Percentiles rank a stretch among this genome's conserved stretches.
phyloP scores from a whole-genome alignment of 768 basidiomycete species.

The Russula earlei region DNA sequence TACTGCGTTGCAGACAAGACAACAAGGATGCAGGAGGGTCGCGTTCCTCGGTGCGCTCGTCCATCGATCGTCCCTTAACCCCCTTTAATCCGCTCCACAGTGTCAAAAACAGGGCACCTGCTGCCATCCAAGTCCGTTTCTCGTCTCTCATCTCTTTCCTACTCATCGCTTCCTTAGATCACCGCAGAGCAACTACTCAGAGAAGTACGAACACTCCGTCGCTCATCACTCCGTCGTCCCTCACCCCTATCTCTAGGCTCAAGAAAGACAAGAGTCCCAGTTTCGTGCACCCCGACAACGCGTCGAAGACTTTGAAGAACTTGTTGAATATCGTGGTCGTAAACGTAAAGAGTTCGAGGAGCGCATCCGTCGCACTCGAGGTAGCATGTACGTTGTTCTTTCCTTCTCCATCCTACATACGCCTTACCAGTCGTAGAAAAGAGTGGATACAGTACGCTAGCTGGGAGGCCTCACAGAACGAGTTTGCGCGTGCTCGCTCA shows the following conservation, averaged over 20 bases:
- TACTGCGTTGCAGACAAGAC: neutral
- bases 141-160: neutral
- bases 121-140: conserved; percentile 71
- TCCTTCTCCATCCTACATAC: neutral
- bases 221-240: neutral
- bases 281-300: conserved; percentile 91
- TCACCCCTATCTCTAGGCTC: conserved; percentile 48
- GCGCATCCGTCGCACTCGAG: conserved; percentile 66
- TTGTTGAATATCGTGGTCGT: conserved; percentile 82
- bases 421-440: conserved; percentile 39
- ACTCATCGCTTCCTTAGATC: conserved; percentile 46
- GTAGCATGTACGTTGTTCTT: conserved; percentile 53
- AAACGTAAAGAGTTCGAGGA: conserved; percentile 95
- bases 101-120: conserved; percentile 94
- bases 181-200: conserved; percentile 96
- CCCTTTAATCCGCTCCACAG: conserved; percentile 31
- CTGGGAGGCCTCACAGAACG: conserved; percentile 93
- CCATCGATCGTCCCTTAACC: neutral
- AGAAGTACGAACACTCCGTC: conserved; percentile 44
- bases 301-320: conserved; percentile 90
- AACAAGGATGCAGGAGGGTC: conserved; percentile 66
- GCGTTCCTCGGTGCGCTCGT: conserved; percentile 54
- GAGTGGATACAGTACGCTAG: conserved; percentile 84
- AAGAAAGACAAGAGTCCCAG: conserved; percentile 91
- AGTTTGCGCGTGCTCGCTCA: conserved; percentile 89